Base-by-base conservation (phyloP, 2,329 filamentous ascomycete species). In the Phialophora chinensis region DNA sequence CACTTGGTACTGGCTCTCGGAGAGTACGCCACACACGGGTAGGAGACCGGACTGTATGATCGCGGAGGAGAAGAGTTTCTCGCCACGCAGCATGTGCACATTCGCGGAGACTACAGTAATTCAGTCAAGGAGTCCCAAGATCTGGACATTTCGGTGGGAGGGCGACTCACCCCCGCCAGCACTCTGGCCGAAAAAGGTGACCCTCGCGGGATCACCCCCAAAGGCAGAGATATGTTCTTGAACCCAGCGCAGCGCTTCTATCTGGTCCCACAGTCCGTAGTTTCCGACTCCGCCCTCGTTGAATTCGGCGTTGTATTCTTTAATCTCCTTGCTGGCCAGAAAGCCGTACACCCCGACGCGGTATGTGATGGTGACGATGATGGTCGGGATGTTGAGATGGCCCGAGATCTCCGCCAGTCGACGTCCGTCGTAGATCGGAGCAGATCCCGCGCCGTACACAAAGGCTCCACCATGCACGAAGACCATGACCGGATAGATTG, bases 381-480 rank as follows among this genome's bases (percentile, higher is more conserved):
- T 79, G 4, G 84, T 76, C 0, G 83, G 83, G 33, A 79, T 76
- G 0, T 76, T 79, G 12, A 77, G 77, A 11, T 80, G 77, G n/a
- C 4, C 20, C 0, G 82, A 82, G 6, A 83, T 68, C 66, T 78
- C 77, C 2, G 84, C 82, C 5, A 86, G 68, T 0, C 78, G 72
- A 7, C 74, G 73, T n/a, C 80, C 73, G 65, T 85, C 80, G 68
- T 83, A 84, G 47, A 85, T 81, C 0, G 84, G 84, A 76, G 82
- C 86, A 54, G 79, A 84, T 47, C 79, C 83, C 4, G 82, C 82
- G 1, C 85, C 85, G 3, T 82, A 77, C 1, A 60, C 58, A n/a
- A 60, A 60, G 2, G 58, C 58, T 10, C 58, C 58, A n/a, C 58
- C 58, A 12, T 60, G 58, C 20, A 60, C n/a, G 44, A 60, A 60